Evolutionary conservation across 192 early-diverging fungal genomes (phyloP).

Genomic region (Coemansia sp.): DNA sequence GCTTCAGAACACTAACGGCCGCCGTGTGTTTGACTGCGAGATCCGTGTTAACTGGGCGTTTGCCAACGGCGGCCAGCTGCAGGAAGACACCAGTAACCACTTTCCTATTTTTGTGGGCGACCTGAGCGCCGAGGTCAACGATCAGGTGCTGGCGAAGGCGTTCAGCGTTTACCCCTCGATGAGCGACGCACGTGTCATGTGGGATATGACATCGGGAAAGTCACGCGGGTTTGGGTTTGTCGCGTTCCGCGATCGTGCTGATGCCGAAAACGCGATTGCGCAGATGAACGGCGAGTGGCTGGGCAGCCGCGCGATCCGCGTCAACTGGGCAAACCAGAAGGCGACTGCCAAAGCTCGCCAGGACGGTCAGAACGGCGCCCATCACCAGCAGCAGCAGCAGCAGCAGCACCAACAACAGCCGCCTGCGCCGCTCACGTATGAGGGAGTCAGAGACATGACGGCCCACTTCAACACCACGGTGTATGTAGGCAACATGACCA

Average conservation of each 20-base stretch:
- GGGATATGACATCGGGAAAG: slow-evolving; percentile 85
- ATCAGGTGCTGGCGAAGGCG: slow-evolving; percentile 75
- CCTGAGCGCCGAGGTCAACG: slow-evolving; percentile 86
- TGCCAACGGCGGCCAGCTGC: slow-evolving; percentile 36
- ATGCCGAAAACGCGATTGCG: slow-evolving; percentile 83
- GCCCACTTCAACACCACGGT: slow-evolving; percentile 85
- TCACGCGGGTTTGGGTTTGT: slow-evolving; percentile 93
- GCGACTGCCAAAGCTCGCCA: slow-evolving; percentile 34
- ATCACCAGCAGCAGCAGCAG: slow-evolving; percentile 3
- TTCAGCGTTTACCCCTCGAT: slow-evolving; percentile 58
- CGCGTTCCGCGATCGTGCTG: slow-evolving; percentile 81
- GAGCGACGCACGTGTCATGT: slow-evolving; percentile 91
- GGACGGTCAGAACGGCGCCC: slow-evolving; percentile 9
- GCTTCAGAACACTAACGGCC: slow-evolving; percentile 71
- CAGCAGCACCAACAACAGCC: slow-evolving; percentile 10
- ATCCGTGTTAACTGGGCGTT: slow-evolving; percentile 60
- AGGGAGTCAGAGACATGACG: slow-evolving; percentile 72
- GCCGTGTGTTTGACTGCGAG: slow-evolving; percentile 42
- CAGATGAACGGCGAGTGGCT: slow-evolving; percentile 90
- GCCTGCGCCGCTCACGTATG: slow-evolving; percentile 61
- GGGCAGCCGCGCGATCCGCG: slow-evolving; percentile 82
- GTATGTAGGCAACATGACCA: slow-evolving; percentile 86
- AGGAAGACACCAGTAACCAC: slow-evolving; percentile 75
- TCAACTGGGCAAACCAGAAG: slow-evolving; percentile 95
- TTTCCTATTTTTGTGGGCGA: slow-evolving; percentile 94